Base-by-base conservation (phyloP, 306 rosid genomes). In the Vigna angularis region DNA sequence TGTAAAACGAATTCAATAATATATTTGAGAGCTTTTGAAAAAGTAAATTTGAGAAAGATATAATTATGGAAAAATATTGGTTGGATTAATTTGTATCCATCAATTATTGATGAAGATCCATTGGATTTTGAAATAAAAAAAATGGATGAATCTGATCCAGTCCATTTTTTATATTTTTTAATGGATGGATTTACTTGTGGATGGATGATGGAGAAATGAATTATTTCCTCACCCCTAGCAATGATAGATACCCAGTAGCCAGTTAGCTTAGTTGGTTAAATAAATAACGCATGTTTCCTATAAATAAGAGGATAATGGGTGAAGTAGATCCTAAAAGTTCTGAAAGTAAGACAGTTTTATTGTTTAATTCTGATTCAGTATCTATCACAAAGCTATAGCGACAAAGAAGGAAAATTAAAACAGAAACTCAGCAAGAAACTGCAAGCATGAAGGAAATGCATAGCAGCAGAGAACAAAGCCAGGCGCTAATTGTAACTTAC, bases 401-500 rank as follows among this genome's bases (percentile, higher is more conserved):
- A 82, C 52, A 70, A 75, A 50, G 67, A 75, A 82, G 42, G 6
- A 24, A 73, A 67, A 40, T 48, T 32, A 15, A 61, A 38, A 61
- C 51, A 28, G 18, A 32, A 81, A 69, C 80, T 75, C 69, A 61
- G 62, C 58, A 34, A 36, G 48, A 64, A 68, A 64, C 28, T n/a
- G 52, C 66, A 45, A 76, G 65, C 78, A 73, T 38, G 9, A 52
- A 38, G 12, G 14, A 56, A 36, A 20, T 72, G 59, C 45, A 75
- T 75, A 44, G 63, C 65, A 48, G 59, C 34, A 66, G 74, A 75
- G 73, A 77, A 57, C 26, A 66, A 55, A 56, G 51, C n/a, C 67
- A 48, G 44, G 20, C 38, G 62, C 52, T 47, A 77, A 73, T 45
- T 30, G 48, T 57, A 45, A 30, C 26, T 59, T 36, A 48, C 40